Conservation (phyloP, 2,329 filamentous ascomycete genomes). For the Penicillium oxalicum region DNA sequence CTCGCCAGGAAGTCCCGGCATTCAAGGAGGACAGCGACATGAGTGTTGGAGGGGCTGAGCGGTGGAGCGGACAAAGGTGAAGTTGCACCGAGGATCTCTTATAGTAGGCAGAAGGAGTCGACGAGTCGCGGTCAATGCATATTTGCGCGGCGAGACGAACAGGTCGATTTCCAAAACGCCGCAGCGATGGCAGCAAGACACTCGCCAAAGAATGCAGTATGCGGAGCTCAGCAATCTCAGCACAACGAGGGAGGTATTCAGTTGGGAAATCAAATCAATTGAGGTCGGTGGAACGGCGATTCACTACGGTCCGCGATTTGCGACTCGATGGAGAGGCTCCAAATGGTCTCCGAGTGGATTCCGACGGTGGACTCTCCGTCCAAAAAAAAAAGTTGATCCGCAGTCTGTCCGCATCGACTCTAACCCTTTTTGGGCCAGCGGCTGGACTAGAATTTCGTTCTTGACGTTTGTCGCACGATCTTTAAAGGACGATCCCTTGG, state of each 20-base stretch:
- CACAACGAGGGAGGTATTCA: too few relatives aligned
- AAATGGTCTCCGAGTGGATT: too few relatives aligned
- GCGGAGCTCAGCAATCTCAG: too few relatives aligned
- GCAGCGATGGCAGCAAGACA: too few relatives aligned
- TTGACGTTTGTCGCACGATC: too few relatives aligned
- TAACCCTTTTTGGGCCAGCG: slow-evolving; percentile 10
- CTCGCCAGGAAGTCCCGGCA: slow-evolving; percentile 8
- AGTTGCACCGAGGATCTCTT: too few relatives aligned
- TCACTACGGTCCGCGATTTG: not conserved
- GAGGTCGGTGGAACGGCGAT: not conserved
- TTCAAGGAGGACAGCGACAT: slow-evolving; percentile 7
- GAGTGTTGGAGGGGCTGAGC: not conserved
- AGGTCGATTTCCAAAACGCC: too few relatives aligned
- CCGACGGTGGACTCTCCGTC: not conserved
- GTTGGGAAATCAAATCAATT: too few relatives aligned
- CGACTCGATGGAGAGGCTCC: not conserved
- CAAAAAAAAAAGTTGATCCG: slow-evolving; percentile 3
- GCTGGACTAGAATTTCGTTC: not conserved
- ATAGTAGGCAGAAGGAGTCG: not conserved
- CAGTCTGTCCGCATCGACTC: not conserved
- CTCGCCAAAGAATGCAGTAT: too few relatives aligned
- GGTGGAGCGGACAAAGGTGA: not conserved
- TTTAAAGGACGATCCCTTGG: too few relatives aligned
- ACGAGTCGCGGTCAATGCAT: slow-evolving; percentile 8
- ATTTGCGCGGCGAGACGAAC: not conserved